Conservation (phyloP, 2,329 filamentous ascomycete species). For the Exophiala mesophila region DNA sequence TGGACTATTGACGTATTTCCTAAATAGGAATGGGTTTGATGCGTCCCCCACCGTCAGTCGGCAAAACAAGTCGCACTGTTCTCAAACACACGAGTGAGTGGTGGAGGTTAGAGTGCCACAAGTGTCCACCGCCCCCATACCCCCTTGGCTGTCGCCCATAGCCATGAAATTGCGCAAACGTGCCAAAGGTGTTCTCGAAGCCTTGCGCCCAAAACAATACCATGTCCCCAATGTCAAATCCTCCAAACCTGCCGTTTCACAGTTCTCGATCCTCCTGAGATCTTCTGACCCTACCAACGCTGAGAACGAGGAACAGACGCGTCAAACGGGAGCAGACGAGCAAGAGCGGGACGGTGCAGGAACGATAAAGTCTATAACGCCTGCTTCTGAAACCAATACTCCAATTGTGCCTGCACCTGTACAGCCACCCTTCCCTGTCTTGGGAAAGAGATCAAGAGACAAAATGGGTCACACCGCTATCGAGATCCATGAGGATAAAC, state of each 20-base stretch:
- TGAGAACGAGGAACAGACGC: slow-evolving; percentile 3
- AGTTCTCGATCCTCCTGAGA: slow-evolving; percentile 11
- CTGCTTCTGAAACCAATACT: neutral
- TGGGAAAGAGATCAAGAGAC: slow-evolving; percentile 15
- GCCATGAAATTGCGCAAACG: slow-evolving; percentile 19
- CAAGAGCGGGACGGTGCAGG: slow-evolving; percentile 14
- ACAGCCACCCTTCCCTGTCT: neutral
- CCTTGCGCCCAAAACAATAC: slow-evolving; percentile 17
- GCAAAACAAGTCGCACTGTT: slow-evolving; percentile 8
- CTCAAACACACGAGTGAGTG: no score
- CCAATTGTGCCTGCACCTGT: neutral
- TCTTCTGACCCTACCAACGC: slow-evolving; percentile 2
- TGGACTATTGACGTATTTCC: slow-evolving; percentile 15
- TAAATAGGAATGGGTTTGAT: slow-evolving; percentile 3
- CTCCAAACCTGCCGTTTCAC: slow-evolving; percentile 1
- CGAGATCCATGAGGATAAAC: slow-evolving; percentile 24
- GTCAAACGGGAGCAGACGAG: slow-evolving; percentile 1
- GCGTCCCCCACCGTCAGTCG: slow-evolving; percentile 4
- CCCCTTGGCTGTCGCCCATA: neutral
- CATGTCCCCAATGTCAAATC: slow-evolving; percentile 2
- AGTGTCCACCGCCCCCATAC: neutral
- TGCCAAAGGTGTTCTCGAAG: slow-evolving; percentile 16
- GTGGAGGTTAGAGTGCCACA: no score
- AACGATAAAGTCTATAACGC: neutral
- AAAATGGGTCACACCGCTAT: slow-evolving; percentile 23